These are phyloP conservation scores for Candida sanyaensis DNA, from an alignment of 1,139 yeast species.

Conservation along the genomic window DNA sequence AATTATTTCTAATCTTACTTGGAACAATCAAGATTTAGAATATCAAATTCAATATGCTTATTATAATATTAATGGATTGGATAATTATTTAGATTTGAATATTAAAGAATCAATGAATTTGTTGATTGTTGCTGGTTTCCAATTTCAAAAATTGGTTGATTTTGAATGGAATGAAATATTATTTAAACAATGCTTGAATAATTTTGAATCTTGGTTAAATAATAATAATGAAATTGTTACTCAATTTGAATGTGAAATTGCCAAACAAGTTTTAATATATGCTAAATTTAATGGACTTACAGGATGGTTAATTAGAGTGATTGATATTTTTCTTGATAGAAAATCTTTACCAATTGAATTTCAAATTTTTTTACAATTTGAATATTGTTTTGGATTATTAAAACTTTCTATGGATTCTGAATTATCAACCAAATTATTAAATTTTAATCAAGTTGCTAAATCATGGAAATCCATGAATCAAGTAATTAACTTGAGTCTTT, in stretches of 20 bases:
- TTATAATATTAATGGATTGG: slow-evolving; percentile 23
- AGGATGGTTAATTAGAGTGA: slow-evolving; percentile 24
- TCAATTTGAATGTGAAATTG: slow-evolving; percentile 29
- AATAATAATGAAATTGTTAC: background rate
- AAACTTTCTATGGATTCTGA: slow-evolving; percentile 15
- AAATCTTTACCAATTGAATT: slow-evolving; percentile 8
- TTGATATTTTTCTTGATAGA: slow-evolving; percentile 14
- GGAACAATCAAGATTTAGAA: slow-evolving; percentile 14
- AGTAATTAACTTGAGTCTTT: slow-evolving; percentile 28
- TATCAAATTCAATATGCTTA: slow-evolving; percentile 21
- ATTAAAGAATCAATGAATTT: slow-evolving; percentile 4
- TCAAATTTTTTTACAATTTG: slow-evolving; percentile 15
- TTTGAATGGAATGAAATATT: slow-evolving; percentile 21
- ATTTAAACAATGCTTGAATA: slow-evolving; percentile 15
- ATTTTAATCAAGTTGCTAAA: slow-evolving; percentile 19
- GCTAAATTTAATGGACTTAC: slow-evolving; percentile 38
- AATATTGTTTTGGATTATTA: slow-evolving; percentile 17
- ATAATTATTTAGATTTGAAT: slow-evolving; percentile 14
- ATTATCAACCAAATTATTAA: slow-evolving; percentile 16
- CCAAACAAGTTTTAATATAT: slow-evolving; percentile 31
- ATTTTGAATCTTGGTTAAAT: slow-evolving; percentile 8
- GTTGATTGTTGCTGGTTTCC: slow-evolving; percentile 22
- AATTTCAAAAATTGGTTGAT: slow-evolving; percentile 21
- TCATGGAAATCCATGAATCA: slow-evolving; percentile 15
- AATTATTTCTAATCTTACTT: slow-evolving; percentile 14